Percentiles rank a stretch among this genome's conserved stretches.
Conservation (phyloP, 129 eudicot genomes). For the Artemisia tridentata region DNA sequence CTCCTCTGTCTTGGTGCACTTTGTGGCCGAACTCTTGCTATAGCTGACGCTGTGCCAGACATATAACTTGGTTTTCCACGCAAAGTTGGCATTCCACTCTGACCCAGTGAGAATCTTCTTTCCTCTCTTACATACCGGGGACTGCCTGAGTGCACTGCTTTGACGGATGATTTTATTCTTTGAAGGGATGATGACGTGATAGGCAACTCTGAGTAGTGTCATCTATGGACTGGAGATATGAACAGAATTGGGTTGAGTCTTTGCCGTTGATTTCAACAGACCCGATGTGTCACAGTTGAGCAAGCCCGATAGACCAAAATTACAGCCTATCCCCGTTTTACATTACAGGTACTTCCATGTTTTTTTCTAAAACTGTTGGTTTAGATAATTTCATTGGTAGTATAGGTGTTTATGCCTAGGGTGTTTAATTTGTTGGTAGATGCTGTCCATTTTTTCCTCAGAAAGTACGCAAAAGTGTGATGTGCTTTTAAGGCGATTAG, state of each 20-base stretch:
- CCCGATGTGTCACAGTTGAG: no score
- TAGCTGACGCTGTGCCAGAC: constrained; percentile 5
- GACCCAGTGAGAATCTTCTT: background rate
- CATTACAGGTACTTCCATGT: no score
- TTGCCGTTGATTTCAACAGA: background rate
- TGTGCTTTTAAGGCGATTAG: no score
- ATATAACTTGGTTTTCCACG: constrained; percentile 3
- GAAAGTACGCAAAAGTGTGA: no score
- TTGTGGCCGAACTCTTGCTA: no score
- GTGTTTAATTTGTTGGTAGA: no score
- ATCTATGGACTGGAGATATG: background rate
- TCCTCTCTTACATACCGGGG: background rate
- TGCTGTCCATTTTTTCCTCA: no score
- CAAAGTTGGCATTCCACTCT: background rate
- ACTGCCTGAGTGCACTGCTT: background rate
- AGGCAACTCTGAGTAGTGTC: background rate
- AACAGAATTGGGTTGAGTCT: background rate
- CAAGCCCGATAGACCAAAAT: no score
- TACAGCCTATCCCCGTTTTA: no score
- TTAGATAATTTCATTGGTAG: no score
- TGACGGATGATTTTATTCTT: background rate
- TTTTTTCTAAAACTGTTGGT: no score
- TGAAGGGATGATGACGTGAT: background rate
- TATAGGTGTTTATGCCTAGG: no score
- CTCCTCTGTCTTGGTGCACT: background rate